Base-by-base conservation (phyloP, 2,329 filamentous ascomycete species). In the Pseudonectria buxi region DNA sequence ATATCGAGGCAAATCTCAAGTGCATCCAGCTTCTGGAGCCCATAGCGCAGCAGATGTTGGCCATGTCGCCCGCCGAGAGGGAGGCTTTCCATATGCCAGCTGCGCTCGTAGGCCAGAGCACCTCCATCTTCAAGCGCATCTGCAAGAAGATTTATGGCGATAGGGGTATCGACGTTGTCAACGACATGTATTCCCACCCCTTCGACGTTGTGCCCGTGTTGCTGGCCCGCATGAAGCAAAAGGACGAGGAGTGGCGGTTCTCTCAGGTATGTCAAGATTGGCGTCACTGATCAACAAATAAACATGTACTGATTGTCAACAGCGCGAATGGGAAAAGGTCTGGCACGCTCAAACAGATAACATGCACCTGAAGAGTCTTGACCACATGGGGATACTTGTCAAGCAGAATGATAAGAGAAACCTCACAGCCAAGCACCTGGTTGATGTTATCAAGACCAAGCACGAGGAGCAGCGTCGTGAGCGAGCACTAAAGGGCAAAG, bases 101-200 rank as follows among this genome's bases (percentile, higher is more conserved):
- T 12, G 87, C 86, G 9, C 77, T 96, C 28, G 89, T 88, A 40
- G 90, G 92, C 1, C 88, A 94, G 53, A 95, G 88, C 62, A 88
- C 92, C 44, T 92, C 90, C 1, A 95, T 98, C 54, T 95, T 95
- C 63, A 92, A 94, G 67, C 84, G 92, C 4, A 87, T 96, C 14
- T 83, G 95, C 54, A 95, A 95, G 74, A 98, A 98, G 66, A 83
- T 98, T 10, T 98, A 98, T 49, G 89, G 89, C 13, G 87, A 95
- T 30, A 80, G 80, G 45, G 92, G 92, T 11, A 78, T 81, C 28
- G 81, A 87, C 35, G 88, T 96, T 30, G 86, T 95, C 36, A 81
- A 83, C 33, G 83, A 94, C 54, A 80, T 98, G 65, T 94, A 94
- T 57, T 72, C 72, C 28, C 76, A 85, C 36, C 92, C 92, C 1